phyloP scores from a whole-genome alignment of 2,329 filamentous ascomycete genomes.

The Neonectria hederae region DNA sequence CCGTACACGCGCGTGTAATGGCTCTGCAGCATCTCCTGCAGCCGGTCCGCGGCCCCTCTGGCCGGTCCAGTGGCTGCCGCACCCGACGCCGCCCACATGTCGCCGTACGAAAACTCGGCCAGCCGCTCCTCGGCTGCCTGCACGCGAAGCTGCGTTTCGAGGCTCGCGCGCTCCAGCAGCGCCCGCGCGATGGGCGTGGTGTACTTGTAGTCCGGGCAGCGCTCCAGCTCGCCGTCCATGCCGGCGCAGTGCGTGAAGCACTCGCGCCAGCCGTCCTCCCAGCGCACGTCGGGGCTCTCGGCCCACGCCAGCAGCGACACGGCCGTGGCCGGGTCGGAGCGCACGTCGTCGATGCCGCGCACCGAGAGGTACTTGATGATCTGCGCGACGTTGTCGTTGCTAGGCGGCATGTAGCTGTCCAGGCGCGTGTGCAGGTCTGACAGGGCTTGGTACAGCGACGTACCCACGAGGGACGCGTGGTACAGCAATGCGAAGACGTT shows the following conservation, averaged over 20 bases:
- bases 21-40: constrained; percentile 67
- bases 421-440: constrained; percentile 69
- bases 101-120: constrained; percentile 66
- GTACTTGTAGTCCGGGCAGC: constrained; percentile 63
- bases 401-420: constrained; percentile 65
- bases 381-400: constrained; percentile 65
- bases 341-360: constrained; percentile 70
- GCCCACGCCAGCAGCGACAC: constrained; percentile 72
- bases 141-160: constrained; percentile 70
- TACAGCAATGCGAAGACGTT: constrained; percentile 75
- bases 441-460: constrained; percentile 70
- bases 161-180: constrained; percentile 68
- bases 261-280: constrained; percentile 74
- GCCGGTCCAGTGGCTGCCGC: constrained; percentile 54
- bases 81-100: constrained; percentile 67
- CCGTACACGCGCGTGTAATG: constrained; percentile 68
- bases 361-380: constrained; percentile 69
- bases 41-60: constrained; percentile 64
- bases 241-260: constrained; percentile 74
- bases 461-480: constrained; percentile 70
- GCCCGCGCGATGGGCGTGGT: constrained; percentile 70
- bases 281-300: constrained; percentile 68
- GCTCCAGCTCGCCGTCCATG: constrained; percentile 65
- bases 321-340: constrained; percentile 67
- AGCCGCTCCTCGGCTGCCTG: constrained; percentile 70